Evolutionary conservation across 2,329 filamentous ascomycete genomes (phyloP).

Genomic region (Ophiostoma ulmi): DNA sequence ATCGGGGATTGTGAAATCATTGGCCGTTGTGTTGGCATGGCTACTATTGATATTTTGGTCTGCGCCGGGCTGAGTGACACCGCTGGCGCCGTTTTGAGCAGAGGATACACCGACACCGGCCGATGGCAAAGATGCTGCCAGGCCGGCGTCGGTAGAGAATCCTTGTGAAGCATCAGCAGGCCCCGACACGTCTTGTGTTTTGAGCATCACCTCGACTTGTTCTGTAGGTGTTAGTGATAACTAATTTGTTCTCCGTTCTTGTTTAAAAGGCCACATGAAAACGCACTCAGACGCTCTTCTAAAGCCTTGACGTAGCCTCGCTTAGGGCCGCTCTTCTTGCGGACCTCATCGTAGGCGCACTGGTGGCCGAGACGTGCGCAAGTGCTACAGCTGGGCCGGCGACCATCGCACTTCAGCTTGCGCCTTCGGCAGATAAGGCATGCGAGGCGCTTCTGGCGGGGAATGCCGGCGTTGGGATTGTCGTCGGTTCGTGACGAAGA

Average conservation of each 20-base stretch:
- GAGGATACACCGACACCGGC: neutral
- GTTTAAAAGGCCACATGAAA: neutral
- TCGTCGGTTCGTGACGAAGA: constrained; percentile 23
- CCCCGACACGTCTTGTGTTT: constrained; percentile 58
- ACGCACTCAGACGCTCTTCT: constrained; percentile 84
- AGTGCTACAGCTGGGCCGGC: constrained; percentile 78
- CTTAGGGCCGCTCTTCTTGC: constrained; percentile 92
- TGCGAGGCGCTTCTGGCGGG: constrained; percentile 86
- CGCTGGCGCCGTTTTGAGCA: neutral
- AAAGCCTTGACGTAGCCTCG: constrained; percentile 90
- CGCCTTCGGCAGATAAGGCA: constrained; percentile 91
- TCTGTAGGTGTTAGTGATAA: constrained; percentile 46
- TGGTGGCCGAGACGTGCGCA: constrained; percentile 81
- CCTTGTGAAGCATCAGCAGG: neutral
- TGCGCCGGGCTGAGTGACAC: neutral
- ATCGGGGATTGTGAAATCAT: constrained; percentile 42
- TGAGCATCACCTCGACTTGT: constrained; percentile 87
- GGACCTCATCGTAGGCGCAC: constrained; percentile 86
- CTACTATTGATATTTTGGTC: constrained; percentile 34
- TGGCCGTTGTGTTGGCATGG: constrained; percentile 30
- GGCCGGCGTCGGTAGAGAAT: constrained; percentile 3
- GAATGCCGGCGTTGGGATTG: constrained; percentile 51
- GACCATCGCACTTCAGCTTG: constrained; percentile 85
- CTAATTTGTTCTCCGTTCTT: neutral
- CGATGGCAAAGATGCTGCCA: constrained; percentile 29